Evolutionary conservation across 108 stramenopile genomes (phyloP).

Genomic region (Cyclotella sp.): DNA sequence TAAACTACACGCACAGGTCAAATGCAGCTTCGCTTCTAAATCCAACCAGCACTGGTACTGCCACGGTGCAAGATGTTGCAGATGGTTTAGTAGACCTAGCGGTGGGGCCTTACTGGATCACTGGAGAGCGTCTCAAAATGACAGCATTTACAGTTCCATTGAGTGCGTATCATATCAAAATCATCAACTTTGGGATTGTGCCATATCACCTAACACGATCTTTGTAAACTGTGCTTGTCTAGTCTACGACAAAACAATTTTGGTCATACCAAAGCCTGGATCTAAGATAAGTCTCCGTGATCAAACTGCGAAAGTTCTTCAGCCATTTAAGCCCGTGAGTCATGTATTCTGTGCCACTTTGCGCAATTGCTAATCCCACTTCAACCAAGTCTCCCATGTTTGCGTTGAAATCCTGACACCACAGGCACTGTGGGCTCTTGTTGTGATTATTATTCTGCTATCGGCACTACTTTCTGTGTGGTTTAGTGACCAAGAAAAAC

Average conservation of each 20-base stretch:
- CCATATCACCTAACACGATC: not conserved
- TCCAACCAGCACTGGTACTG: conserved; percentile 9
- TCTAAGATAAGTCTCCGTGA: not conserved
- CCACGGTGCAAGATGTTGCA: conserved; percentile 23
- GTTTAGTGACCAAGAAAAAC: conserved; percentile 5
- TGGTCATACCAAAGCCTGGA: conserved; percentile 26
- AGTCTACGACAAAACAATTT: conserved; percentile 33
- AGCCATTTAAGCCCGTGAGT: conserved; percentile 25
- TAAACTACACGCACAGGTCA: conserved; percentile 28
- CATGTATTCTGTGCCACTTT: not conserved
- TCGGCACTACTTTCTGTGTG: conserved; percentile 4
- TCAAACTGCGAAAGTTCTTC: conserved; percentile 19
- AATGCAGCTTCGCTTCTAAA: not conserved
- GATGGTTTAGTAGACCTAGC: conserved; percentile 36
- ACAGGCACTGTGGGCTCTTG: not conserved
- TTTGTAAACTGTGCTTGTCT: not conserved
- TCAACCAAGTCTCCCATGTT: not conserved
- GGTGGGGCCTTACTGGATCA: conserved; percentile 33
- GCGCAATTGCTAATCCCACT: not conserved
- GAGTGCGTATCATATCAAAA: not conserved
- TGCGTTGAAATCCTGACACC: no score
- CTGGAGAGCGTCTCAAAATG: conserved; percentile 18
- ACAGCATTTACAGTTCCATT: conserved; percentile 21
- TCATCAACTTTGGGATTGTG: not conserved
- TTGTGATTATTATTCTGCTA: not conserved